Evolutionary conservation across 495 filamentous ascomycete species (phyloP).

Genomic region (Hypoxylon fragiforme): DNA sequence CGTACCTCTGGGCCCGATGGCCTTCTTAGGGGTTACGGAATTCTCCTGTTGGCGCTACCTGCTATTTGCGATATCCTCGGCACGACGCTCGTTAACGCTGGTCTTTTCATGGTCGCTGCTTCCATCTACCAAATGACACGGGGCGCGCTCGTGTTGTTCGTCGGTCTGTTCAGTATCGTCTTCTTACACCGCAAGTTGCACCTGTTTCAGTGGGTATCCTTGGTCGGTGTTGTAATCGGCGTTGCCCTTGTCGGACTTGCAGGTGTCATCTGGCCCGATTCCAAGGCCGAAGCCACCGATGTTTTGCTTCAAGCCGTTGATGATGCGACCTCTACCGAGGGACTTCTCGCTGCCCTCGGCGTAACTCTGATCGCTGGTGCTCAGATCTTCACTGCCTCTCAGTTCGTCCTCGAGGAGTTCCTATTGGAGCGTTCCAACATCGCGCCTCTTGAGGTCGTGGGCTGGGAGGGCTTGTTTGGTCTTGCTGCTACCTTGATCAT

Average conservation of each 20-base stretch:
- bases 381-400: constrained; percentile 94
- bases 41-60: constrained; percentile 80
- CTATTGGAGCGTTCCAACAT: constrained; percentile 88
- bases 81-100: constrained; percentile 96
- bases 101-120: constrained; percentile 88
- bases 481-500: constrained; percentile 78
- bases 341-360: constrained; percentile 74
- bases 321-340: constrained; percentile 50
- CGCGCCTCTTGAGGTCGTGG: constrained; percentile 87
- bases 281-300: constrained; percentile 47
- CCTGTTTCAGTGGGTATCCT: constrained; percentile 84
- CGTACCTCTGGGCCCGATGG: constrained; percentile 46
- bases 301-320: constrained; percentile 31
- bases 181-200: constrained; percentile 79
- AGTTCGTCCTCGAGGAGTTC: constrained; percentile 95
- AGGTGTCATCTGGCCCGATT: constrained; percentile 73
- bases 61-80: constrained; percentile 92
- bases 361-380: constrained; percentile 87
- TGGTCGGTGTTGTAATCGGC: constrained; percentile 83
- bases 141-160: constrained; percentile 90
- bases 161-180: constrained; percentile 90
- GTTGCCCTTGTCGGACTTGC: constrained; percentile 90
- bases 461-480: constrained; percentile 95
- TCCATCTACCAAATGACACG: constrained; percentile 99
- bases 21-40: constrained; percentile 69